Conservation (phyloP, 1,284 basidiomycete genomes). For the Pterula multifida region DNA sequence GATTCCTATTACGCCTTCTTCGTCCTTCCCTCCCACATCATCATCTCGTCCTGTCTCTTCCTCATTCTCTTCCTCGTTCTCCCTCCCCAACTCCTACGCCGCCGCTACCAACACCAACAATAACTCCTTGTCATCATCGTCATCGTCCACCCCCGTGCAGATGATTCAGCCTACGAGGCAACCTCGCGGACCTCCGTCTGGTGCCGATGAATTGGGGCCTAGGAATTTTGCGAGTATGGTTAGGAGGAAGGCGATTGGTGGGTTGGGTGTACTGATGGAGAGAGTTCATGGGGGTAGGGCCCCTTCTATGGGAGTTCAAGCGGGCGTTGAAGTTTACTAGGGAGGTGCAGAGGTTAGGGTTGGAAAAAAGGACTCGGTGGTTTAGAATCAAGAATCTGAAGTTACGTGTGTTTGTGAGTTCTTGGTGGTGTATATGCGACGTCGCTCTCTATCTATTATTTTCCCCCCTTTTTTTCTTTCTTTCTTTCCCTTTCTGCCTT, state of each 20-base stretch:
- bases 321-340: too few relatives aligned
- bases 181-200: conserved; percentile 77
- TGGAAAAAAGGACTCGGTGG: too few relatives aligned
- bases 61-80: neutral
- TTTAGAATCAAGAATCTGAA: too few relatives aligned
- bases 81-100: neutral
- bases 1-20: neutral
- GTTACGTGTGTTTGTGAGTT: too few relatives aligned
- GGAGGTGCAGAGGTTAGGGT: too few relatives aligned
- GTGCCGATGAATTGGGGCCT: conserved; percentile 74
- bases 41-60: neutral
- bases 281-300: too few relatives aligned
- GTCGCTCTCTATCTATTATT: too few relatives aligned
- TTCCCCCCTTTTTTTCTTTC: too few relatives aligned
- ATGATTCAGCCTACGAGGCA: conserved; percentile 49
- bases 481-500: too few relatives aligned
- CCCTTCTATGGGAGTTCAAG: too few relatives aligned
- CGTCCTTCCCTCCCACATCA: neutral
- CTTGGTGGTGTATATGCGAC: too few relatives aligned
- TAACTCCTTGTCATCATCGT: neutral
- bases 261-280: conserved; percentile 58
- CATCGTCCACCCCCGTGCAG: neutral
- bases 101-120: neutral
- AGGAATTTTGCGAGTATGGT: conserved; percentile 64
- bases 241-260: conserved; percentile 68